A percentile compares a stretch with the other conserved stretches of the same genome.
phyloP scores from a whole-genome alignment of 805 yeast genomes.

The Starmerella asiatica region DNA sequence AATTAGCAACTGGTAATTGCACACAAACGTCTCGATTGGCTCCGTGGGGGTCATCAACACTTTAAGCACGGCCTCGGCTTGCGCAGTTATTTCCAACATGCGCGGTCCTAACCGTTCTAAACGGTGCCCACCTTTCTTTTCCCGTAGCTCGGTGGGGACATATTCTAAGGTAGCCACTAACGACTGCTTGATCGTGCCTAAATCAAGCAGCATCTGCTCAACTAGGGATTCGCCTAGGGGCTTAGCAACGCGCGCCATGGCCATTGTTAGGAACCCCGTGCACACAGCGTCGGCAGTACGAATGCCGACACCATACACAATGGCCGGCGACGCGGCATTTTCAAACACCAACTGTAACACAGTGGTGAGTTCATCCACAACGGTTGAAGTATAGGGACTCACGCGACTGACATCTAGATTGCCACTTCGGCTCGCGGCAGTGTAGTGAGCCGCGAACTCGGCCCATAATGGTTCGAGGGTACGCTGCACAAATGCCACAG shows the following conservation, averaged over 20 bases:
- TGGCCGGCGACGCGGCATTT: slow-evolving; percentile 38
- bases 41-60: slow-evolving; percentile 48
- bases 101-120: slow-evolving; percentile 12
- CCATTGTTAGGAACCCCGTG: slow-evolving; percentile 38
- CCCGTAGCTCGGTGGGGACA: slow-evolving; percentile 28
- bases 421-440: slow-evolving; percentile 2
- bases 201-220: slow-evolving; percentile 69
- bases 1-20: slow-evolving; percentile 50
- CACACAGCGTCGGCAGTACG: slow-evolving; percentile 55
- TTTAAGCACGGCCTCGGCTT: slow-evolving; percentile 52
- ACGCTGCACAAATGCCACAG: slow-evolving; percentile 44
- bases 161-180: slow-evolving; percentile 28
- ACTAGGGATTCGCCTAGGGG: slow-evolving; percentile 60
- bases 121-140: slow-evolving; percentile 24
- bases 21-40: slow-evolving; percentile 54
- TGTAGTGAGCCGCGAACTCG: slow-evolving; percentile 45
- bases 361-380: slow-evolving; percentile 32
- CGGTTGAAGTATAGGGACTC: slow-evolving; percentile 10
- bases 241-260: slow-evolving; percentile 41
- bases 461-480: slow-evolving; percentile 67
- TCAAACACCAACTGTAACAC: slow-evolving; percentile 36
- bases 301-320: slow-evolving; percentile 39
- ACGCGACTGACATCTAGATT: slow-evolving; percentile 14
- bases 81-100: slow-evolving; percentile 17
- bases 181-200: slow-evolving; percentile 44